These are phyloP conservation scores for Diaporthe sp. DNA, from an alignment of 2,329 filamentous ascomycete species.

Conservation along the genomic window DNA sequence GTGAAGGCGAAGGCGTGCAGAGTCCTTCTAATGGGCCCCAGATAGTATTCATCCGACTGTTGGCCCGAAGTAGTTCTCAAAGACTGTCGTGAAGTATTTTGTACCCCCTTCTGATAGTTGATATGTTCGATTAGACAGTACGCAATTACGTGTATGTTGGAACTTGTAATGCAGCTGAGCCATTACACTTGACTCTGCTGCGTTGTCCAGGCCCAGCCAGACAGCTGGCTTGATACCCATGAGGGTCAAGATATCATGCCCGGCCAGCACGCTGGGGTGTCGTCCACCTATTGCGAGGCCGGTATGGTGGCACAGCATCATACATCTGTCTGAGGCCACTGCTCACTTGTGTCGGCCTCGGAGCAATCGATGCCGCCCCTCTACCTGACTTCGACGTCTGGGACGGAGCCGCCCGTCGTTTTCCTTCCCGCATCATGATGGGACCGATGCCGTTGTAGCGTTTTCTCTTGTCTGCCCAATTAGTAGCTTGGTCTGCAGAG, in stretches of 20 bases:
- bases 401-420: not conserved
- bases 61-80: not conserved
- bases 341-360: slow-evolving; percentile 3
- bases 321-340: not conserved
- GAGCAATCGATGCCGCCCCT: not conserved
- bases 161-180: not conserved
- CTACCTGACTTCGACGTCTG: not conserved
- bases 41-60: not conserved
- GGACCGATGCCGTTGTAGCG: not conserved
- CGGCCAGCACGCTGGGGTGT: not conserved
- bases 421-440: not conserved
- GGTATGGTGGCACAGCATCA: not conserved
- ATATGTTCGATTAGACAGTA: not conserved
- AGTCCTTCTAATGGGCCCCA: not conserved
- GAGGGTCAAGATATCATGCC: not conserved
- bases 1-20: not conserved
- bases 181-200: not conserved
- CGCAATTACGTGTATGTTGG: not conserved
- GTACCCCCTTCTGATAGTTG: not conserved
- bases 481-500: not conserved
- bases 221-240: not conserved
- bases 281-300: not conserved
- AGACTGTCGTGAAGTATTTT: too few species aligned
- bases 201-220: not conserved
- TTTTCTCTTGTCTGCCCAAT: not conserved